phyloP scores from a whole-genome alignment of 495 filamentous ascomycete genomes.

The Trichoderma gamsii region DNA sequence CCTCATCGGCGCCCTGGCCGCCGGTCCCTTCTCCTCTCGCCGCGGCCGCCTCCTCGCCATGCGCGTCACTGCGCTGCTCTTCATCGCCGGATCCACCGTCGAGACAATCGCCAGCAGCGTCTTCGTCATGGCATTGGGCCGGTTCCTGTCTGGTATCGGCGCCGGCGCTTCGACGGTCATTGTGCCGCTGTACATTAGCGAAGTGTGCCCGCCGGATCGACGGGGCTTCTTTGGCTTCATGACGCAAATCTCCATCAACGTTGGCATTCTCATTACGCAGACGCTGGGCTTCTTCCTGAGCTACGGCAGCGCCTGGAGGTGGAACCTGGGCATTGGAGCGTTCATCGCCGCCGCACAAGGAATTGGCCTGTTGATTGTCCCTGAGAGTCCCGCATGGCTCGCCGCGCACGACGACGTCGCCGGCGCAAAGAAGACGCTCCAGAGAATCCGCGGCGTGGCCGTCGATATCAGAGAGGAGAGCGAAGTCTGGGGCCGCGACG shows the following conservation, averaged over 20 bases:
- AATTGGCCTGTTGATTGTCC: constrained; percentile 60
- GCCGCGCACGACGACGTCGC: constrained; percentile 58
- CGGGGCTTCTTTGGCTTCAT: constrained; percentile 85
- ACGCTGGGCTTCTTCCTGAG: constrained; percentile 81
- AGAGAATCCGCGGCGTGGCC: constrained; percentile 65
- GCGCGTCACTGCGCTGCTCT: constrained; percentile 66
- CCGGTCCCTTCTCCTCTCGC: constrained; percentile 64
- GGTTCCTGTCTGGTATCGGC: constrained; percentile 74
- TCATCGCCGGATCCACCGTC: constrained; percentile 65
- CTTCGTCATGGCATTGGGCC: constrained; percentile 58
- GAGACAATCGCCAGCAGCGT: constrained; percentile 69
- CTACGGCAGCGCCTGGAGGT: constrained; percentile 67
- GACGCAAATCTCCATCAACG: constrained; percentile 89
- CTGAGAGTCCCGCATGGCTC: constrained; percentile 83
- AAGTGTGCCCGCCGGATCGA: constrained; percentile 71
- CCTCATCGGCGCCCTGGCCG: constrained; percentile 69
- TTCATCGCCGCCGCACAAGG: constrained; percentile 59
- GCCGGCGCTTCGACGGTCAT: constrained; percentile 84
- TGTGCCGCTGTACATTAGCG: constrained; percentile 93
- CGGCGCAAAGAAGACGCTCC: constrained; percentile 58
- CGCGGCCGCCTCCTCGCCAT: constrained; percentile 70
- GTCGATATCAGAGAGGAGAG: constrained; percentile 71
- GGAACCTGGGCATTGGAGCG: constrained; percentile 71
- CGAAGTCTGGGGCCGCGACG: constrained; percentile 49
- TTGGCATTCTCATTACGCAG: constrained; percentile 85